phyloP scores from a whole-genome alignment of 768 basidiomycete species.

The Phaffia australis region DNA sequence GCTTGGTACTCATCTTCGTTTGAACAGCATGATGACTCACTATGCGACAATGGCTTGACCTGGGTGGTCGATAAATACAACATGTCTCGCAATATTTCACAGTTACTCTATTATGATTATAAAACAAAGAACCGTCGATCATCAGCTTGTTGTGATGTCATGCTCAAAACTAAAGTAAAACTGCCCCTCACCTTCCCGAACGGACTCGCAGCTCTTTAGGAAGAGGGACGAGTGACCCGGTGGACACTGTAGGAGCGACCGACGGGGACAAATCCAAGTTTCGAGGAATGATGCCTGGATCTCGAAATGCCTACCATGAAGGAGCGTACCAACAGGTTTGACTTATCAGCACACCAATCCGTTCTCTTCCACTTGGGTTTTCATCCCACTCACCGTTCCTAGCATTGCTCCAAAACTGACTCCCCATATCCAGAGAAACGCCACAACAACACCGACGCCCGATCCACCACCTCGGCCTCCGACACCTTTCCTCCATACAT shows the following conservation, averaged over 20 bases:
- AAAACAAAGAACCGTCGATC: too few species aligned
- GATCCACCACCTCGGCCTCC: conserved; percentile 46
- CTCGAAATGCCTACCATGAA: conserved; percentile 50
- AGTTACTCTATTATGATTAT: conserved; percentile 51
- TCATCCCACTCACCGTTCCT: conserved; percentile 50
- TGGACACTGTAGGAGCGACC: conserved; percentile 48
- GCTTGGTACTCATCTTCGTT: background rate
- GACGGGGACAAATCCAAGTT: conserved; percentile 78
- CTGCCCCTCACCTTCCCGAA: conserved; percentile 53
- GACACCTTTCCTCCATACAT: conserved; percentile 67
- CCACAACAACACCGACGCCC: conserved; percentile 45
- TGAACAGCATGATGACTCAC: conserved; percentile 41
- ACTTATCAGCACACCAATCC: background rate
- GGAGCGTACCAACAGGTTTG: background rate
- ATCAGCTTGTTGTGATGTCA: too few species aligned
- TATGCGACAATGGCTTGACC: conserved; percentile 92
- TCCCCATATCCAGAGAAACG: conserved; percentile 44
- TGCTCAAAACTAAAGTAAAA: background rate
- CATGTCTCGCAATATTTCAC: conserved; percentile 93
- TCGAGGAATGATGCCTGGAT: conserved; percentile 83
- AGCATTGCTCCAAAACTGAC: conserved; percentile 66
- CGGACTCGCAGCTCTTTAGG: conserved; percentile 74
- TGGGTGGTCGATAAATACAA: conserved; percentile 79
- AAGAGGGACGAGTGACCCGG: conserved; percentile 53
- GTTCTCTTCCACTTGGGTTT: background rate